These are phyloP conservation scores for Boletellus ananas DNA, from an alignment of 768 basidiomycete genomes.

Conservation along the genomic window DNA sequence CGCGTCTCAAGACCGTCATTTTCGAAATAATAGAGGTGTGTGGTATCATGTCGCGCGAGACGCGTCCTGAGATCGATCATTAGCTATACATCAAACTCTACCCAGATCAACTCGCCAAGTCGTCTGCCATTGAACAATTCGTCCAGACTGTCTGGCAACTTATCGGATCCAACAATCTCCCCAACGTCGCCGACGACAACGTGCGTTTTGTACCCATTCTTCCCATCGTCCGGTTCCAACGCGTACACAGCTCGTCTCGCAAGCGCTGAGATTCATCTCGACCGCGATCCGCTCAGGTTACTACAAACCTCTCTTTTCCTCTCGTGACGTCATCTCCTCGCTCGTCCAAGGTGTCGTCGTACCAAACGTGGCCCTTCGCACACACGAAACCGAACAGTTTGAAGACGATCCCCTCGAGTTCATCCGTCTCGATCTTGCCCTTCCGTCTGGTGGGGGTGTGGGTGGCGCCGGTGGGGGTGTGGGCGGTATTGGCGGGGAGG, in stretches of 20 bases:
- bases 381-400: conserved; percentile 91
- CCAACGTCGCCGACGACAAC: conserved; percentile 69
- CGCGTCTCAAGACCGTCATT: conserved; percentile 83
- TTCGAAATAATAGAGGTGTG: conserved; percentile 85
- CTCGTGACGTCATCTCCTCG: conserved; percentile 73
- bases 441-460: conserved; percentile 43
- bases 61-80: not conserved
- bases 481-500: conserved; percentile 50
- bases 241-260: conserved; percentile 69
- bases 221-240: not conserved
- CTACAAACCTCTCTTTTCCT: conserved; percentile 77
- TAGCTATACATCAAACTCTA: conserved; percentile 82
- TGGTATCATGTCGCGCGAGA: not conserved
- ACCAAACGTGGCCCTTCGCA: conserved; percentile 86
- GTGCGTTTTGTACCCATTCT: conserved; percentile 39
- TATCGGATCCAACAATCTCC: conserved; percentile 62
- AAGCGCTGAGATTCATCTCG: conserved; percentile 86
- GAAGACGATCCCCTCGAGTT: conserved; percentile 97
- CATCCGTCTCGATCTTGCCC: conserved; percentile 75
- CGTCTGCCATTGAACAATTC: conserved; percentile 62
- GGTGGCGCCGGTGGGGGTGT: conserved; percentile 33
- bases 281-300: conserved; percentile 87
- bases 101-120: conserved; percentile 67
- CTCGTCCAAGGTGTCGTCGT: conserved; percentile 89
- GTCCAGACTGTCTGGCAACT: conserved; percentile 91